Base-by-base conservation (phyloP, 805 yeast species). In the Barnettozyma sucrosica region DNA sequence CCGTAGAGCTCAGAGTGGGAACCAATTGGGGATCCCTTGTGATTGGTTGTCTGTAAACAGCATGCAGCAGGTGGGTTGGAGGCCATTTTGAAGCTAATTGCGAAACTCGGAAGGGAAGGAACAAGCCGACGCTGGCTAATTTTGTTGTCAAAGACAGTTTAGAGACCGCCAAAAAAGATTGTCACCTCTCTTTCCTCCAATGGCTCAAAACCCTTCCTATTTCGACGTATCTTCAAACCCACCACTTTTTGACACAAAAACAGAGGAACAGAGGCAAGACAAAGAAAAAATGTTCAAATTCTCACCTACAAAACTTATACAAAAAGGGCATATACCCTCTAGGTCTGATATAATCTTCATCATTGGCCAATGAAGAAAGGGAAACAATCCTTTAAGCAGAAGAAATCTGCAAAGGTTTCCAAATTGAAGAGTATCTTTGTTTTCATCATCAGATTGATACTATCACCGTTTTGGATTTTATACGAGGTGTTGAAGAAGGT, bases 31-130 rank as follows among this genome's bases (percentile, higher is more conserved):
- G 63, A 63, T 33, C 85, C 86, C 53, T 74, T 58, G 54, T 77
- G 83, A 52, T 66, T 56, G 46, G 59, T 55, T 28, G 67, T 67
- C 47, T 58, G 55, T 45, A 67, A 58, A 54, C 83, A 79, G 55
- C 83, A 79, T 32, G 65, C 61, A 37, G 73, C 71, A 47, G 80
- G 80, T 34, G 77, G 72, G 51, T 76, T 67, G n/a, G 81, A 76
- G 48, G 81, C 72, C 75, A 69, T 67, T 47, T 40, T 18, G 32
- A 14, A 20, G 21, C 5, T 5, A 16, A 14, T 11, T 28, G 32
- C 3, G 32, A 28, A n/a, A 13, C n/a, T 28, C 32, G 32, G 4
- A 28, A 28, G 16, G 11, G 16, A 28, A 14, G 30, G 8, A 26
- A 7, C 13, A 9, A 9, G n/a, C n/a, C n/a, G n/a, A n/a, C n/a